Conservation (phyloP, 768 basidiomycete genomes). For the Clavulina sp. region DNA sequence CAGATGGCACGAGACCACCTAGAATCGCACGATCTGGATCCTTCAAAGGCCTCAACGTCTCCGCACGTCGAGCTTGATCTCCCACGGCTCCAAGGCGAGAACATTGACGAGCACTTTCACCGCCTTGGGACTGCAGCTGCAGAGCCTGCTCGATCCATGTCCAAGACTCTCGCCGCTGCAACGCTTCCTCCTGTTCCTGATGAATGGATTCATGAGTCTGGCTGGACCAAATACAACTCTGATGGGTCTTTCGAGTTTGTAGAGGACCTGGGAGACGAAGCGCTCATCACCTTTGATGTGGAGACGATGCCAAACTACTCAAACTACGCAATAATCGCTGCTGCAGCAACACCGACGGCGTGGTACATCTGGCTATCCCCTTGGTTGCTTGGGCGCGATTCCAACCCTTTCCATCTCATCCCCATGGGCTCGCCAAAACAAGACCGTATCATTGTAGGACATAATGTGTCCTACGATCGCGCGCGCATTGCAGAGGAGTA, state of each 20-base stretch:
- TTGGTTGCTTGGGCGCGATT: conserved; percentile 55
- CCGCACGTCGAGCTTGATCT: conserved; percentile 65
- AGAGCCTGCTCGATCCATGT: conserved; percentile 61
- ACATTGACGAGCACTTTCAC: conserved; percentile 80
- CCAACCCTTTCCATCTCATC: conserved; percentile 45
- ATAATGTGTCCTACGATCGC: conserved; percentile 91
- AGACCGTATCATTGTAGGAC: conserved; percentile 66
- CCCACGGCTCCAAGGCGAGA: conserved; percentile 63
- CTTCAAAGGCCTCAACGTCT: conserved; percentile 61
- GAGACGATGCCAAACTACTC: conserved; percentile 79
- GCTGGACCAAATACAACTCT: conserved; percentile 78
- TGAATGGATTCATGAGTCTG: conserved; percentile 37
- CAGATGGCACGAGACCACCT: conserved; percentile 73
- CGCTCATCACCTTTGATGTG: conserved; percentile 79
- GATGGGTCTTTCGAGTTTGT: conserved; percentile 70
- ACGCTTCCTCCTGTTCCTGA: conserved; percentile 45
- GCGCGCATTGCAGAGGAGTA: conserved; percentile 76
- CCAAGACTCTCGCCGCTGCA: conserved; percentile 35
- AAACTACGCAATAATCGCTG: conserved; percentile 74
- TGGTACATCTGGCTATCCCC: conserved; percentile 98
- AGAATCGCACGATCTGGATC: conserved; percentile 61
- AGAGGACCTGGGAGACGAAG: conserved; percentile 44
- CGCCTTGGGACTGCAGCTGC: conserved; percentile 49
- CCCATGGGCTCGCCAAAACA: conserved; percentile 40
- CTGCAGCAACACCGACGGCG: conserved; percentile 59